Evolutionary conservation across 2,329 filamentous ascomycete genomes (phyloP).

Genomic region (Alternaria sp.): DNA sequence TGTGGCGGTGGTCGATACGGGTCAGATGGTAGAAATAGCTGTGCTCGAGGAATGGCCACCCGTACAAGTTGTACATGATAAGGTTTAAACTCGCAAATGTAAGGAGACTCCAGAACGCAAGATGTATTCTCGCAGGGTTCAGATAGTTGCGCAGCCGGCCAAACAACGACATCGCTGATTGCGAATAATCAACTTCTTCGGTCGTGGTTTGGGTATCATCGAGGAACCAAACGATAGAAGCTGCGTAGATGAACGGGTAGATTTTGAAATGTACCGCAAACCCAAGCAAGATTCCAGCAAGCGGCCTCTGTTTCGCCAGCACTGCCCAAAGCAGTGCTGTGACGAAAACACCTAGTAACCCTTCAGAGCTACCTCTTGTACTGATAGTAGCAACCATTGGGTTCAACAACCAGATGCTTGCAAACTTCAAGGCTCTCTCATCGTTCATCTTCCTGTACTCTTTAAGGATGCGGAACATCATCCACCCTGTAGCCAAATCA

Average conservation of each 20-base stretch:
- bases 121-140: conserved; percentile 59
- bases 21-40: conserved; percentile 93
- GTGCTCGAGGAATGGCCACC: conserved; percentile 81
- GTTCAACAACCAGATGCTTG: conserved; percentile 91
- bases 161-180: conserved; percentile 32
- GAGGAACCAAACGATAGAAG: conserved; percentile 82
- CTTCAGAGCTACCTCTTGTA: conserved; percentile 92
- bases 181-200: conserved; percentile 10
- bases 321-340: conserved; percentile 85
- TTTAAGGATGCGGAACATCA: conserved; percentile 68
- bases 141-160: conserved; percentile 35
- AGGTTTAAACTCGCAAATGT: conserved; percentile 79
- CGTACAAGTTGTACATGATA: conserved; percentile 79
- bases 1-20: conserved; percentile 94
- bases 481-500: conserved; percentile 84
- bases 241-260: conserved; percentile 95
- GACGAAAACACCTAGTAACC: conserved; percentile 84
- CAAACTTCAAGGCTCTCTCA: conserved; percentile 72
- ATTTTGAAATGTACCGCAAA: conserved; percentile 97
- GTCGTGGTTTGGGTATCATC: conserved; percentile 59
- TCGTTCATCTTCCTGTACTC: conserved; percentile 48
- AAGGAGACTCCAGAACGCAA: conserved; percentile 70
- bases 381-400: conserved; percentile 98
- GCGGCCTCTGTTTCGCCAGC: conserved; percentile 64
- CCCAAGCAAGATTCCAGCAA: conserved; percentile 80